phyloP scores from a whole-genome alignment of 331 rosid genomes.

The Phaseolus coccineus region DNA sequence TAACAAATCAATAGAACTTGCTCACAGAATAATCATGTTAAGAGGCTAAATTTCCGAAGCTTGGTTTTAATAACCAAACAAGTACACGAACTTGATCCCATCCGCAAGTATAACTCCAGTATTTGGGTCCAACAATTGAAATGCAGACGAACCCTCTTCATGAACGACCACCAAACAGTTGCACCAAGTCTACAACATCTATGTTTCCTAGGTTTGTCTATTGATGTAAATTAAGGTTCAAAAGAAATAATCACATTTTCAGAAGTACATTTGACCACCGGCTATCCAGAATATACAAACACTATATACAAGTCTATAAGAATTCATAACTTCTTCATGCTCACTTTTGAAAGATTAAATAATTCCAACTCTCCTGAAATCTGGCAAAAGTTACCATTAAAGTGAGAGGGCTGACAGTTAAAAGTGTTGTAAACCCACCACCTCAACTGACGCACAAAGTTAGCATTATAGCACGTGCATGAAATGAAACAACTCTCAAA shows the following conservation, averaged over 20 bases:
- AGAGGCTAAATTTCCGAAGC: background rate
- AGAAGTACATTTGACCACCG: constrained; percentile 35
- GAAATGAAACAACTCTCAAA: constrained; percentile 29
- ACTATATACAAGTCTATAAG: constrained; percentile 53
- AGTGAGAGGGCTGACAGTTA: constrained; percentile 38
- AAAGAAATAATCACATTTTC: constrained; percentile 37
- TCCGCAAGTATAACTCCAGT: background rate
- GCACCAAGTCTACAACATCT: constrained; percentile 38
- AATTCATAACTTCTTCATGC: constrained; percentile 29
- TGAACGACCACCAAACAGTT: background rate
- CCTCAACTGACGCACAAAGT: constrained; percentile 30
- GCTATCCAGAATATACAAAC: constrained; percentile 55
- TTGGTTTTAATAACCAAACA: background rate
- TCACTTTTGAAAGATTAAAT: constrained; percentile 25
- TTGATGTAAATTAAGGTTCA: constrained; percentile 27
- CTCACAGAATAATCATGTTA: background rate
- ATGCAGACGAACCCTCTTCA: background rate
- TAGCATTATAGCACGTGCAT: constrained; percentile 28
- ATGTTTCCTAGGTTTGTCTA: constrained; percentile 35
- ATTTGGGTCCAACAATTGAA: background rate
- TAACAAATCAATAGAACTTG: background rate
- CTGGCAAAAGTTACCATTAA: constrained; percentile 23
- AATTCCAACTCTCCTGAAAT: constrained; percentile 36
- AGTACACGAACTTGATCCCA: background rate
- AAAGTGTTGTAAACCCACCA: constrained; percentile 37